Base-by-base conservation (phyloP, 2,329 filamentous ascomycete genomes). In the Penicillium oxalicum region DNA sequence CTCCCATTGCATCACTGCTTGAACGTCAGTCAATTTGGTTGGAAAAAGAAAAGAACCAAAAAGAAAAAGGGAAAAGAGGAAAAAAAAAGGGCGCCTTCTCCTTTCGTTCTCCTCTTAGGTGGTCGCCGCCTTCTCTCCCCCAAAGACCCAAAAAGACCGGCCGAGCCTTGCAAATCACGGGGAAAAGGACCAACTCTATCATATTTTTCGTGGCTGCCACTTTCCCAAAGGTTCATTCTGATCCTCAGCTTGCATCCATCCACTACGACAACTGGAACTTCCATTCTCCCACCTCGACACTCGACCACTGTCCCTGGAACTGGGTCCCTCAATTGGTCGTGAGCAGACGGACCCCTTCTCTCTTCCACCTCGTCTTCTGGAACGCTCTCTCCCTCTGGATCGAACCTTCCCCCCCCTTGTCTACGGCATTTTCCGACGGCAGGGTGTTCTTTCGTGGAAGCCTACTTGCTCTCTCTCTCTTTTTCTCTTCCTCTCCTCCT, bases 111-210 rank as follows among this genome's bases (percentile, higher is more conserved):
- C 18, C 18, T 18, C 18, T 18, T 18, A 18, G 18, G 36, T 38
- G 29, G 29, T 7, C 29, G 7, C 29, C 29, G 3, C 7, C 7
- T 33, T 18, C 27, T 27, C 11, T 12, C 27, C n/a, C 28, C 11
- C 9, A 42, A 27, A 27, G 11, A 32, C 29, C 29, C 7, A 32
- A 32, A 32, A 32, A 11, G 29, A 32, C 29, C 29, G 37, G 35
- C 36, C 38, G 44, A 45, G 33, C 45, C 40, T 45, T 13, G n/a
- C 33, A 39, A 53, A 53, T 51, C 51, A 50, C 51, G 51, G 48
- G 49, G 52, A 49, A 18, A 54, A 41, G 46, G 41, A 45, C 43
- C 35, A 39, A 35, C 40, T 44, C 33, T 34, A 38, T 45, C 44
- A 41, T 48, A 47, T 42, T 49, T 47, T 46, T 48, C 43, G 37